Conservation (phyloP, 345 rosid species). For the Moricandia moricandioides region DNA sequence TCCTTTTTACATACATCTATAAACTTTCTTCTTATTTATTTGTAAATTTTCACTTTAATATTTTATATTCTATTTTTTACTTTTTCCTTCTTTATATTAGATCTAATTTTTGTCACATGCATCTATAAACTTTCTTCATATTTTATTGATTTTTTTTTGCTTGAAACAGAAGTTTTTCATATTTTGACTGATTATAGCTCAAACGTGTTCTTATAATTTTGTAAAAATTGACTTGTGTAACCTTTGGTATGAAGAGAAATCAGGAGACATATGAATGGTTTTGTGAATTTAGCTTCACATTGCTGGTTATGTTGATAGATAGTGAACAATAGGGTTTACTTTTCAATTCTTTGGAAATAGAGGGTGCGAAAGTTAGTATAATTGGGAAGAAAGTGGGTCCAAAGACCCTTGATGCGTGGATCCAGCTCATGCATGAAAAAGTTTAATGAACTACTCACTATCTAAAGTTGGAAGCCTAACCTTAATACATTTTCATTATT, state of each 20-base stretch:
- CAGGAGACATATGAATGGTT: background rate
- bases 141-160: background rate
- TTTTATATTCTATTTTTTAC: background rate
- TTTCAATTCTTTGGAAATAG: background rate
- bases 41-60: background rate
- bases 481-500: constrained; percentile 11
- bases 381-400: constrained; percentile 49
- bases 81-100: no score
- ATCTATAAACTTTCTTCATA: no score
- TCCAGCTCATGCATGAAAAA: constrained; percentile 70
- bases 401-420: constrained; percentile 59
- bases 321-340: constrained; percentile 10
- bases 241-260: background rate
- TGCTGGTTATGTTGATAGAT: background rate
- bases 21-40: background rate
- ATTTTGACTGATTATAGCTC: background rate
- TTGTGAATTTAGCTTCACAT: background rate
- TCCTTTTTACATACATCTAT: no score
- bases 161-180: background rate
- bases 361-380: background rate
- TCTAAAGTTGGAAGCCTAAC: constrained; percentile 21
- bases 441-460: constrained; percentile 44
- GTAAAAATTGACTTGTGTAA: background rate
- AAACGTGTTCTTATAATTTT: background rate
- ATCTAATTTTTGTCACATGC: no score